A percentile compares a stretch with the other conserved stretches of the same genome.
These are phyloP conservation scores for Spergularia marina DNA, from an alignment of 148 eudicot genomes.

Conservation along the genomic window DNA sequence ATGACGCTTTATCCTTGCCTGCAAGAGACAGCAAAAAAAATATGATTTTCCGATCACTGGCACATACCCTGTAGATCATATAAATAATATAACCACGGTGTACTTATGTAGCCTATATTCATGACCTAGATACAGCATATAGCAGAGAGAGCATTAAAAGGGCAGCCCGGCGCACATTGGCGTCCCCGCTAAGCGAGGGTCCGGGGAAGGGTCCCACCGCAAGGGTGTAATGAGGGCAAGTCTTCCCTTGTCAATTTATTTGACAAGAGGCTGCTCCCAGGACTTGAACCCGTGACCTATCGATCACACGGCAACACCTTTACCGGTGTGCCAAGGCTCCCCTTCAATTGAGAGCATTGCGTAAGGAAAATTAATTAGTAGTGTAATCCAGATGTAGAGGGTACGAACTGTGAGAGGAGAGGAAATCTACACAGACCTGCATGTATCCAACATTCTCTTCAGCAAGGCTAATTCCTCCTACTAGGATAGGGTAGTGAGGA, in stretches of 20 bases:
- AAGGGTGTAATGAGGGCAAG: too few species aligned
- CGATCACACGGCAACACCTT: too few species aligned
- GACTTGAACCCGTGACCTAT: too few species aligned
- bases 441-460: conserved; percentile 97
- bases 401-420: not conserved
- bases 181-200: too few species aligned
- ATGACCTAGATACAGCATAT: not conserved
- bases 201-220: too few species aligned
- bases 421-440: conserved; percentile 59
- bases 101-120: not conserved
- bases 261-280: too few species aligned
- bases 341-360: not conserved
- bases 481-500: conserved; percentile 82
- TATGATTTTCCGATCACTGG: not conserved
- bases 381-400: not conserved
- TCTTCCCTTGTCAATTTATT: too few species aligned
- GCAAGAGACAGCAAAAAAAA: conserved; percentile 18
- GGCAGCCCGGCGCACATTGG: too few species aligned
- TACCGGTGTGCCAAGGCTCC: too few species aligned
- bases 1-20: conserved; percentile 87
- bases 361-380: not conserved
- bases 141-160: not conserved
- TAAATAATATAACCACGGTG: not conserved
- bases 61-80: not conserved
- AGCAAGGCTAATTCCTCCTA: conserved; percentile 85